These are phyloP conservation scores for Vitis hybrid DNA, from an alignment of 177 flowering plant species.

Conservation along the genomic window DNA sequence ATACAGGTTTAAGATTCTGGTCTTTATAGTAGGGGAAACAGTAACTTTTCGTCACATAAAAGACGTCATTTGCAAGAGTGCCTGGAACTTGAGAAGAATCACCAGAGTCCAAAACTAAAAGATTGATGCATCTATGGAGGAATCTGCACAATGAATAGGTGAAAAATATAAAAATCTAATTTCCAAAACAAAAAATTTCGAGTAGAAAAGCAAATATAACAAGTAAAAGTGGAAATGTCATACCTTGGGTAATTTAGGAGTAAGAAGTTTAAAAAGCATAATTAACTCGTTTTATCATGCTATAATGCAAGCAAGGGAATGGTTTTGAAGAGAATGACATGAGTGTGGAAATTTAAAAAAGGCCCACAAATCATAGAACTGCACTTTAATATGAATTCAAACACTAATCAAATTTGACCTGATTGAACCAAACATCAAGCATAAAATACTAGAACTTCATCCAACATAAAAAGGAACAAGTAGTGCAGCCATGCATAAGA, in stretches of 20 bases:
- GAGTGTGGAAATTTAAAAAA: not conserved
- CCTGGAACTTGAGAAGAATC: constrained; percentile 43
- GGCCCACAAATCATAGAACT: not conserved
- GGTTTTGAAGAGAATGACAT: not conserved
- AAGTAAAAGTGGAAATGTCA: constrained; percentile 2
- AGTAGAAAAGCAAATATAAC: not conserved
- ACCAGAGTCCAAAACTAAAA: constrained; percentile 48
- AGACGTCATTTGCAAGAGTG: constrained; percentile 44
- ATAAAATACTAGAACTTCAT: too few relatives aligned
- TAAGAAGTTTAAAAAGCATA: not conserved
- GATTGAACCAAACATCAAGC: not conserved
- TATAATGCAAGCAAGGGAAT: not conserved
- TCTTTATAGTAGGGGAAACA: constrained; percentile 29
- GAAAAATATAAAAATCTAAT: constrained; percentile 14
- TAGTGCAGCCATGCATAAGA: not conserved
- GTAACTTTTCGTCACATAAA: constrained; percentile 32
- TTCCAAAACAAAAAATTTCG: constrained; percentile 9
- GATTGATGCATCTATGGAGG: constrained; percentile 33
- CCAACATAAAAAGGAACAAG: not conserved
- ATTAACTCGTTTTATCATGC: not conserved
- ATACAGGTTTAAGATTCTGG: constrained; percentile 34
- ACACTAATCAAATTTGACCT: not conserved
- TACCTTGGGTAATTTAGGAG: constrained; percentile 10
- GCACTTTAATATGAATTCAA: not conserved
- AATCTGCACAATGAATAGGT: constrained; percentile 28